Evolutionary conservation across 805 yeast species (phyloP).

Genomic region (Metschnikowia arizonensis): DNA sequence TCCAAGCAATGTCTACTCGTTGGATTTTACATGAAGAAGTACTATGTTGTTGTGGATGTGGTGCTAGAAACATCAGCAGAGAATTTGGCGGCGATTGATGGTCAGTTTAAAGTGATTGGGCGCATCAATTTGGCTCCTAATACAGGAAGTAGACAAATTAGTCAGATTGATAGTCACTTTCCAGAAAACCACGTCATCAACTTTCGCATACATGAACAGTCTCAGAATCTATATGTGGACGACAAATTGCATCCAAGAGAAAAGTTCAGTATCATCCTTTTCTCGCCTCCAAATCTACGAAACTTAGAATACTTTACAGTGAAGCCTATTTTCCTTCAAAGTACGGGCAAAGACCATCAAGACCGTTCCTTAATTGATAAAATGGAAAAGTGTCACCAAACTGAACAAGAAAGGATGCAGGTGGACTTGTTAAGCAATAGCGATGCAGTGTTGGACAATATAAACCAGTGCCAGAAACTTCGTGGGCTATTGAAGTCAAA

Average conservation of each 20-base stretch:
- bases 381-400: constrained; percentile 5
- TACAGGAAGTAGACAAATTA: background rate
- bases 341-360: constrained; percentile 24
- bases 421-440: constrained; percentile 22
- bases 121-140: background rate
- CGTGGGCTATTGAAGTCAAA: background rate
- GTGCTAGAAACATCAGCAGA: background rate
- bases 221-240: constrained; percentile 10
- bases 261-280: constrained; percentile 32
- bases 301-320: constrained; percentile 74
- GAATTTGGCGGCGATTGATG: constrained; percentile 3
- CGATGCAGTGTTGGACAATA: constrained; percentile 29
- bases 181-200: background rate
- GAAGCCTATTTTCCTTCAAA: constrained; percentile 65
- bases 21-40: constrained; percentile 24
- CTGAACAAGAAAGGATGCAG: background rate
- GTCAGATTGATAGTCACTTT: no score
- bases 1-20: constrained; percentile 12
- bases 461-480: constrained; percentile 27
- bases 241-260: background rate
- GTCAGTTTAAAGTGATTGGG: constrained; percentile 7
- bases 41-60: constrained; percentile 22
- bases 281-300: constrained; percentile 65
- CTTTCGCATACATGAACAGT: constrained; percentile 4
- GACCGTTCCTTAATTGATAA: constrained; percentile 2